A percentile compares a stretch with the other conserved stretches of the same genome.
Evolutionary conservation across 768 basidiomycete genomes (phyloP).

Genomic region (Kwoniella europaea): DNA sequence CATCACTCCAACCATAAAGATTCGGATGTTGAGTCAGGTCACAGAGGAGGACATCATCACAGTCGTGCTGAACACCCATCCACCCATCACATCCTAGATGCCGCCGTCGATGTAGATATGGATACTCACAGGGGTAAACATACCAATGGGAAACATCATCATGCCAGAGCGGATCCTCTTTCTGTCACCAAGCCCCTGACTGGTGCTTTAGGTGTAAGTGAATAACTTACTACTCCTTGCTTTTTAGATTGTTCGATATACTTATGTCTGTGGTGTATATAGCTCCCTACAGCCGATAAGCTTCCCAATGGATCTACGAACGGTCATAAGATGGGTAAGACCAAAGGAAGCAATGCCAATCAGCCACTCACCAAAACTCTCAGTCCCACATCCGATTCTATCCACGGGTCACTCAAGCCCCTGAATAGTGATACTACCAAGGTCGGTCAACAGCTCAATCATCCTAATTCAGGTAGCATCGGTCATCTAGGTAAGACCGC

Average conservation of each 20-base stretch:
- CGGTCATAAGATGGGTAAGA: conserved; percentile 7
- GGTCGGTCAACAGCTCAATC: conserved; percentile 9
- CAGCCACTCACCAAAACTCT: background rate
- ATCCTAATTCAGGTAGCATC: conserved; percentile 5
- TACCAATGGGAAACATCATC: conserved; percentile 8
- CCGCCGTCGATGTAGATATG: background rate
- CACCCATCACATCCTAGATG: background rate
- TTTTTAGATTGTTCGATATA: background rate
- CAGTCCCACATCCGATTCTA: background rate
- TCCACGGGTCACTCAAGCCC: conserved; percentile 2
- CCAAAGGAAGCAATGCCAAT: background rate
- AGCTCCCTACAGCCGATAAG: conserved; percentile 14
- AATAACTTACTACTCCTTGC: background rate
- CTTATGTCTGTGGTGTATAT: too few relatives aligned
- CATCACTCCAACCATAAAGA: conserved; percentile 1
- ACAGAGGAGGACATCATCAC: background rate
- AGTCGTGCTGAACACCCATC: background rate
- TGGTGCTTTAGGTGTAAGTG: conserved; percentile 4
- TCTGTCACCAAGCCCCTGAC: background rate
- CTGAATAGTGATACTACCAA: conserved; percentile 2
- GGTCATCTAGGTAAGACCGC: conserved; percentile 9
- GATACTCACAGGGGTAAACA: conserved; percentile 2
- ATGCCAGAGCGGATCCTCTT: conserved; percentile 8
- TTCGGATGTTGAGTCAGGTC: background rate
- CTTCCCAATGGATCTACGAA: background rate